These are phyloP conservation scores for Neurospora tetrasperma DNA, from an alignment of 495 filamentous ascomycete genomes.

Conservation along the genomic window DNA sequence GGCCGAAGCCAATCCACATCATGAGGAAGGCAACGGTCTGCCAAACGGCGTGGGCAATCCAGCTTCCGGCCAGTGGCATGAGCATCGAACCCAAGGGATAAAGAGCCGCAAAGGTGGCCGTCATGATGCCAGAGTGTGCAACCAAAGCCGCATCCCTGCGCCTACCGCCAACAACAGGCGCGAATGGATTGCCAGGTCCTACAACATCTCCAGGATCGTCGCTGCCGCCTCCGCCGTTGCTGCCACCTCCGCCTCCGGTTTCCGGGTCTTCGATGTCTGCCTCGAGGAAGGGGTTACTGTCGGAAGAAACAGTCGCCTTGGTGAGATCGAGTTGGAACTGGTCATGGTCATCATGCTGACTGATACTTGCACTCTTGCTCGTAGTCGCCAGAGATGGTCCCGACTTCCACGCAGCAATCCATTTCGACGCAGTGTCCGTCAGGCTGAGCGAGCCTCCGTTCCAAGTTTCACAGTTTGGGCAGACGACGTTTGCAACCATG, in stretches of 20 bases:
- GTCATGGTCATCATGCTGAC: slow-evolving; percentile 46
- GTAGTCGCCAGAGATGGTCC: slow-evolving; percentile 49
- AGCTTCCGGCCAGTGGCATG: slow-evolving; percentile 42
- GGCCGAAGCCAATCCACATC: slow-evolving; percentile 49
- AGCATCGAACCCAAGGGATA: slow-evolving; percentile 48
- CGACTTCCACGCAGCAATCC: slow-evolving; percentile 56
- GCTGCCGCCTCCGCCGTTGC: slow-evolving; percentile 4
- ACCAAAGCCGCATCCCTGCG: background rate
- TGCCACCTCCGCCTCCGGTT: background rate
- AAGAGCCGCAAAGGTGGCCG: slow-evolving; percentile 42
- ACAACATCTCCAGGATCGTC: background rate
- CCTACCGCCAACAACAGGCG: background rate
- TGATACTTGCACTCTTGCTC: slow-evolving; percentile 37
- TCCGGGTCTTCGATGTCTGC: background rate
- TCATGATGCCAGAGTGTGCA: slow-evolving; percentile 46
- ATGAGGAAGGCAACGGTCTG: slow-evolving; percentile 48
- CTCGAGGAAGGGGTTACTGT: slow-evolving; percentile 50
- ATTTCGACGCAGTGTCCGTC: slow-evolving; percentile 37
- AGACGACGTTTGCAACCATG: slow-evolving; percentile 55
- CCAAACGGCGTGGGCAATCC: slow-evolving; percentile 45
- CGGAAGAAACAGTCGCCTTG: slow-evolving; percentile 40
- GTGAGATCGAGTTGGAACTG: slow-evolving; percentile 49
- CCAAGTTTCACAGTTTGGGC: slow-evolving; percentile 38
- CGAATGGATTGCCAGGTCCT: background rate
- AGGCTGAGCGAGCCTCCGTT: slow-evolving; percentile 50